Conservation (phyloP, 306 rosid genomes). For the Cicer yamashitae region DNA sequence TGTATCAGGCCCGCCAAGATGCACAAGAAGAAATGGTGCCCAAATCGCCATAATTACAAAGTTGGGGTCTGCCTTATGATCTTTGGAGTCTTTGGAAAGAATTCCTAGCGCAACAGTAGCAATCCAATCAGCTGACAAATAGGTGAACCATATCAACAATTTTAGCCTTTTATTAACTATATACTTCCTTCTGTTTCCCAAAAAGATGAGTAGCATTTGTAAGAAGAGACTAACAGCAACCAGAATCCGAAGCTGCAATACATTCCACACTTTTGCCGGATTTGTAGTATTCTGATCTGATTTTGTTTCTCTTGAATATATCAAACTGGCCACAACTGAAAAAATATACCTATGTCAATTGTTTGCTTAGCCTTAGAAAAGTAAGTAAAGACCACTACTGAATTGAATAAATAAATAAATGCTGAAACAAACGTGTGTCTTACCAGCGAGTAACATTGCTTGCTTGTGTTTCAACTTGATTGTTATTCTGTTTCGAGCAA, state of each 20-base stretch:
- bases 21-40: slow-evolving; percentile 57
- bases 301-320: not conserved
- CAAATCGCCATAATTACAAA: slow-evolving; percentile 39
- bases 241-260: slow-evolving; percentile 42
- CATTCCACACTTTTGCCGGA: slow-evolving; percentile 38
- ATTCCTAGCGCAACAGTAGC: slow-evolving; percentile 38
- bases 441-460: slow-evolving; percentile 11
- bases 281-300: not conserved
- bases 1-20: slow-evolving; percentile 58
- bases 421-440: not conserved
- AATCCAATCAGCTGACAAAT: slow-evolving; percentile 52
- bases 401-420: not conserved
- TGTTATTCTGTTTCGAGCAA: not conserved
- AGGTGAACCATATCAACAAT: slow-evolving; percentile 38
- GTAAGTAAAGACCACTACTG: not conserved
- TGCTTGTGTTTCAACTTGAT: not conserved
- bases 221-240: slow-evolving; percentile 44
- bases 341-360: not conserved
- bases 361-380: not conserved
- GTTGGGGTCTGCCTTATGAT: not conserved
- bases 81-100: slow-evolving; percentile 37
- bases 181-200: slow-evolving; percentile 49
- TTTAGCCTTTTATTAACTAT: not conserved
- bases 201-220: slow-evolving; percentile 39
- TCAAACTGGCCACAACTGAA: not conserved